These are phyloP conservation scores for Eleusine indica DNA, from an alignment of 176 grass and related monocot genomes.

Conservation along the genomic window DNA sequence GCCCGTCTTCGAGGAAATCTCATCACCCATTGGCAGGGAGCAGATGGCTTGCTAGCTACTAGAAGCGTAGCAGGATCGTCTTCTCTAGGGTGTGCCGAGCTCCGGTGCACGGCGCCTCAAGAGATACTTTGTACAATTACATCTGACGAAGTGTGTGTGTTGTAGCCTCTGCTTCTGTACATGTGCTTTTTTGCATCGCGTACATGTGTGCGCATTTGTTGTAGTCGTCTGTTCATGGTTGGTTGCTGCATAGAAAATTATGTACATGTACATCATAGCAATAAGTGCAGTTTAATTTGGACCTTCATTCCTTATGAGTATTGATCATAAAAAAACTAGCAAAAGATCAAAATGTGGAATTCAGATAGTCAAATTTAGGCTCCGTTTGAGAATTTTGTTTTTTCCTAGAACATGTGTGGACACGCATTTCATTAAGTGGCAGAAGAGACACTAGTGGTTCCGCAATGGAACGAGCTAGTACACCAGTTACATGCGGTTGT, in stretches of 20 bases:
- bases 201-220: background rate
- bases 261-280: background rate
- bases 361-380: background rate
- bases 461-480: too few species aligned
- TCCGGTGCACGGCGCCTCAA: background rate
- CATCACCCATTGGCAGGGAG: slow-evolving; percentile 45
- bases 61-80: background rate
- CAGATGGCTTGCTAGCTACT: slow-evolving; percentile 55
- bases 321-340: background rate
- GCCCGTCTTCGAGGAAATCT: slow-evolving; percentile 85
- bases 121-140: too few species aligned
- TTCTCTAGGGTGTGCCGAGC: background rate
- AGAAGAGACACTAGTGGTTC: too few species aligned
- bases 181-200: slow-evolving; percentile 7
- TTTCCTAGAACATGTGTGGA: too few species aligned
- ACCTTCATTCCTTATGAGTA: background rate
- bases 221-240: background rate
- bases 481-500: too few species aligned
- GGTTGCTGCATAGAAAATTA: background rate
- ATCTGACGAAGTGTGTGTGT: too few species aligned
- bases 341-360: background rate
- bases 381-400: background rate
- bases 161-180: background rate
- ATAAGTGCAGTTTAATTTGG: background rate
- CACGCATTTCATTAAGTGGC: too few species aligned